Conservation (phyloP, 73 alveolate species). For the Vitrella brassicaformis region DNA sequence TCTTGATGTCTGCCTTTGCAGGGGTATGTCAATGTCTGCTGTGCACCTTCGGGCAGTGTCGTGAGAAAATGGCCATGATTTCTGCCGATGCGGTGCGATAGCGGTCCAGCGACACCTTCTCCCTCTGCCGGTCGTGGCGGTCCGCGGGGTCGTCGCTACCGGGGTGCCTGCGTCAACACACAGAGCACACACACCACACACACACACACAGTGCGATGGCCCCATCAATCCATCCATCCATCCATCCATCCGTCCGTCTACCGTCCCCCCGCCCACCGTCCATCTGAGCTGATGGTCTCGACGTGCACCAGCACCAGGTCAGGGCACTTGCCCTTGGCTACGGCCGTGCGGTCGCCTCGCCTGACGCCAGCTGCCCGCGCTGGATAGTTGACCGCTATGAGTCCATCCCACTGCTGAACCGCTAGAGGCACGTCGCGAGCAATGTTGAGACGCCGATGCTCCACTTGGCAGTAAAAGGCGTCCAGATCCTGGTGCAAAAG, state of each 20-base stretch:
- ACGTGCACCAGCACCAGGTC: constrained; percentile 18
- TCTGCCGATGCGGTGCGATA: neutral
- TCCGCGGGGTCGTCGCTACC: no score
- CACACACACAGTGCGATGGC: no score
- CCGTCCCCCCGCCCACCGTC: neutral
- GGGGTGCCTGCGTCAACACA: no score
- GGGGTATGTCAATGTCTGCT: no score
- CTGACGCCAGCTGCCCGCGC: constrained; percentile 28
- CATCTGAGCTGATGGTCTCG: constrained; percentile 19
- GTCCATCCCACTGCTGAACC: constrained; percentile 18
- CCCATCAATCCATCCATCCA: neutral
- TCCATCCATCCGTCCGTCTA: neutral
- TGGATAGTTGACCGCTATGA: constrained; percentile 31
- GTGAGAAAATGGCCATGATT: neutral
- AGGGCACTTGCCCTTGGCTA: constrained; percentile 11
- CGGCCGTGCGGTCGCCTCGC: constrained; percentile 31
- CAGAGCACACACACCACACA: no score
- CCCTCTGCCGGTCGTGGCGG: neutral
- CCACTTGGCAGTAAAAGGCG: constrained; percentile 25
- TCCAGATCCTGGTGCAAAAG: constrained; percentile 34
- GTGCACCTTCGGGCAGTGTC: no score
- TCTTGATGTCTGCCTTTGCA: no score
- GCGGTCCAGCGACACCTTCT: neutral
- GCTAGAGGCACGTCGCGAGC: constrained; percentile 18
- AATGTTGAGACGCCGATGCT: constrained; percentile 28